phyloP scores from a whole-genome alignment of 2,329 filamentous ascomycete genomes.

The Xylaria sp. region DNA sequence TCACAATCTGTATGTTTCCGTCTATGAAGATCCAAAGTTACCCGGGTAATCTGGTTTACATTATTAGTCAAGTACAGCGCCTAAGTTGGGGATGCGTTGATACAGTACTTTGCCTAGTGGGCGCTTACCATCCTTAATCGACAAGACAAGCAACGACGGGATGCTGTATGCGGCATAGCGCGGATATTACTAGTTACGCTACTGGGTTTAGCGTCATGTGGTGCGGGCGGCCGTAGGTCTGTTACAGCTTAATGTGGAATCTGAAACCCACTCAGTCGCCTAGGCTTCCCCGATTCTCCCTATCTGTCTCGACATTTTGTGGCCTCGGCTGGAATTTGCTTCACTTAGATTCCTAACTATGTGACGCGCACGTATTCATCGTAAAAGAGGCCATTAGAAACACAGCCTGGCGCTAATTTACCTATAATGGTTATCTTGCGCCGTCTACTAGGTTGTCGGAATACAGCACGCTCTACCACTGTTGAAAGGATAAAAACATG shows the following conservation, averaged over 20 bases:
- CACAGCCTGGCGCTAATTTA: not conserved
- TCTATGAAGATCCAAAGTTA: too few relatives aligned
- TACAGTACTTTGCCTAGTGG: too few relatives aligned
- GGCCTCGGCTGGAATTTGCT: not conserved
- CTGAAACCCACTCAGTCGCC: constrained; percentile 2
- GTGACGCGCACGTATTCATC: not conserved
- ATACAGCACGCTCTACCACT: too few relatives aligned
- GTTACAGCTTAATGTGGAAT: constrained; percentile 6
- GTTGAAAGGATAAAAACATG: too few relatives aligned
- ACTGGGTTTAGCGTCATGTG: too few relatives aligned
- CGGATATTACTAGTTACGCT: too few relatives aligned
- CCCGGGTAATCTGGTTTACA: not conserved
- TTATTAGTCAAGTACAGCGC: too few relatives aligned
- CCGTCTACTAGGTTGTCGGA: too few relatives aligned
- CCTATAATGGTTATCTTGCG: not conserved
- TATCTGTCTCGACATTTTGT: not conserved
- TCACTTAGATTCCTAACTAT: constrained; percentile 1
- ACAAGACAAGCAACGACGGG: not conserved
- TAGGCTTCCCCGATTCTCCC: not conserved
- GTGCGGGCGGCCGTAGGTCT: too few relatives aligned
- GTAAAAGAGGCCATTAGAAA: not conserved
- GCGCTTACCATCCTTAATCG: too few relatives aligned
- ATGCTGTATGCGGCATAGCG: too few relatives aligned
- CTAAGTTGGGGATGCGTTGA: too few relatives aligned
- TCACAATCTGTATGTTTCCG: not conserved